Percentiles rank a stretch among this genome's conserved stretches.
These are phyloP conservation scores for Hermanozyma aechmeae DNA, from an alignment of 805 yeast genomes.

Conservation along the genomic window DNA sequence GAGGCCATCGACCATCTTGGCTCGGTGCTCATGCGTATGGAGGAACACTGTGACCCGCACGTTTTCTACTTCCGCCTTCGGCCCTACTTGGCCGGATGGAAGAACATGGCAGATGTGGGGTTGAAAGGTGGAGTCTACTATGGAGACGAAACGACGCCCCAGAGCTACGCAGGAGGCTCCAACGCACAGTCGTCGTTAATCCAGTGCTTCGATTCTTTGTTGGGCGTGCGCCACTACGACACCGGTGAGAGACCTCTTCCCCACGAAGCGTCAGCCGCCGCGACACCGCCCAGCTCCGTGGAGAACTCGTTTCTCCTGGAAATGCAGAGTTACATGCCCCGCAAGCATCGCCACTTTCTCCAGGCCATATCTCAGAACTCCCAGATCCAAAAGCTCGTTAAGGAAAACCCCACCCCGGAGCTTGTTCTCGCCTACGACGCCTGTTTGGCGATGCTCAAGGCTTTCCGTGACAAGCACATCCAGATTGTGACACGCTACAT, in stretches of 20 bases:
- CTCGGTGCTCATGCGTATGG: constrained; percentile 68
- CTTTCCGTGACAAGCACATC: constrained; percentile 87
- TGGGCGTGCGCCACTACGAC: constrained; percentile 70
- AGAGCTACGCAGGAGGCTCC: constrained; percentile 76
- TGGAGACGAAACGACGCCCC: constrained; percentile 51
- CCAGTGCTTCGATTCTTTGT: constrained; percentile 72
- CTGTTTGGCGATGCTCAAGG: constrained; percentile 77
- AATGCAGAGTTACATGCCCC: constrained; percentile 89
- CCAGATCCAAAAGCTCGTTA: constrained; percentile 57
- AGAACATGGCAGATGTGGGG: constrained; percentile 82
- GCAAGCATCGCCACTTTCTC: constrained; percentile 70
- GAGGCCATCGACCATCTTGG: constrained; percentile 69
- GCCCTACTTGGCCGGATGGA: constrained; percentile 92
- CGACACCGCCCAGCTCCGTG: constrained; percentile 2
- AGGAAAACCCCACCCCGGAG: constrained; percentile 38
- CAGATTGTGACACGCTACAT: constrained; percentile 87
- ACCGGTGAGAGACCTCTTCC: constrained; percentile 50
- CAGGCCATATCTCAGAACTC: constrained; percentile 48
- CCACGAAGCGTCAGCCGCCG: constrained; percentile 8
- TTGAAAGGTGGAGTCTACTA: constrained; percentile 67
- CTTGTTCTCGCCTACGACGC: constrained; percentile 75
- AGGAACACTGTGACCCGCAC: constrained; percentile 92
- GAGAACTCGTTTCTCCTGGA: constrained; percentile 57
- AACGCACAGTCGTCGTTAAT: constrained; percentile 89
- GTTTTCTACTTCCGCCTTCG: constrained; percentile 78